Evolutionary conservation across 1,284 basidiomycete species (phyloP), one percentile per base, ranked within the genome.

Genomic region (Trametes pubescens): DNA sequence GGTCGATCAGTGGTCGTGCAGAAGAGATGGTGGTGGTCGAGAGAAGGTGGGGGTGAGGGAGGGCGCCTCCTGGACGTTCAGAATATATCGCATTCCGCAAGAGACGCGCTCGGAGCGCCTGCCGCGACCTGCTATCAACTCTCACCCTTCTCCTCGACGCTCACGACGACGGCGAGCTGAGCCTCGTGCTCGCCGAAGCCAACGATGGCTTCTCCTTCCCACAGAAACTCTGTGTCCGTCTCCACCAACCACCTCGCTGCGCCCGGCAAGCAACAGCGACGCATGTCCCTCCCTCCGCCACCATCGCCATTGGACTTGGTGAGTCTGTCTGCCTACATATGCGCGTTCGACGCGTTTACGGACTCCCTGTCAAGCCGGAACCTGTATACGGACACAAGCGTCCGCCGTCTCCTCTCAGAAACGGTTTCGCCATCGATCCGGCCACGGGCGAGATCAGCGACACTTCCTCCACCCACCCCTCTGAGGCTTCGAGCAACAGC

Each of bases 351-450:
- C 69, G 63, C 62, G 66, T 72, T 72, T 57, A 69, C 62, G 61
- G 51, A 60, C 24, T 40, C 47, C 59, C 35, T 43, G 13, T 35
- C 58, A 59, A 80, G 79, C 79, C 79, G 32, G 76, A 79, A 56
- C 76, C 78, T 11, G 75, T 76, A 6, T 70, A 72, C 56, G 75
- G 73, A 3, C 69, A 75, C 75, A 77, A 79, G 59, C 79, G 89
- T 48, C 86, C 89, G 7, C 85, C 84, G 18, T 92, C 90, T 13
- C 90, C 90, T 9, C 83, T 92, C 8, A 82, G 90, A 21, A 88
- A 90, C 65, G 82, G 81, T 37, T 83, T 83, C 67, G 77, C 83
- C 9, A 79, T 82, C 61, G 80, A 86, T 70, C 77, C 72, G 61
- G 80, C 80, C 24, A 86, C 81, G n/a, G 88, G 87, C 34, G 86